These are phyloP conservation scores for Mentha longifolia DNA, from an alignment of 257 asterid species.

Conservation along the genomic window DNA sequence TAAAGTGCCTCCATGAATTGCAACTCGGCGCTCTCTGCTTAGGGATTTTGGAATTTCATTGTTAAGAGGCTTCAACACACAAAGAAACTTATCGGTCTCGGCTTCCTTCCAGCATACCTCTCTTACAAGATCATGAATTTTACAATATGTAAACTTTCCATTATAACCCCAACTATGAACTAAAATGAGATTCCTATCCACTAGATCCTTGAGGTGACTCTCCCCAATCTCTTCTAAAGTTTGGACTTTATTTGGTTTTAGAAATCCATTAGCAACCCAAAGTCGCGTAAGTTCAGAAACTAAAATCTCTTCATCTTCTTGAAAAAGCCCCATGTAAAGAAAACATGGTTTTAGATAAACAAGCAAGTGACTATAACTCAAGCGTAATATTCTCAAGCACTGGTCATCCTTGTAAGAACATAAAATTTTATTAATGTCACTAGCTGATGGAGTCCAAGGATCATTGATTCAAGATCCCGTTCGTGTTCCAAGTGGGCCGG, in stretches of 20 bases:
- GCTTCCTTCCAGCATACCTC: neutral
- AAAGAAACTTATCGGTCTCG: neutral
- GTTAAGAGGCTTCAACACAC: too few relatives aligned
- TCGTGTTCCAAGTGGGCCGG: too few relatives aligned
- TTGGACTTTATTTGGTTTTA: neutral
- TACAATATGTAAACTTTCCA: neutral
- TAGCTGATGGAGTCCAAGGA: too few relatives aligned
- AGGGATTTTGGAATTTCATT: neutral
- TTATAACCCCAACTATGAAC: neutral
- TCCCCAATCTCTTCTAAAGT: neutral
- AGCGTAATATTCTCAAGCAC: neutral
- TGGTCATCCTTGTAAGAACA: neutral
- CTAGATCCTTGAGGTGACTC: neutral
- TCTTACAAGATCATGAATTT: constrained; percentile 18
- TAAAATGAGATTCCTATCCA: neutral
- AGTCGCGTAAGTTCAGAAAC: neutral
- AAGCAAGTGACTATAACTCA: constrained; percentile 13
- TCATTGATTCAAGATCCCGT: too few relatives aligned
- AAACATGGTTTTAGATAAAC: neutral
- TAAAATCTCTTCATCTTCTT: neutral
- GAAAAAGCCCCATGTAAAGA: too few relatives aligned
- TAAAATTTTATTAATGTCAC: neutral
- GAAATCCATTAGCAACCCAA: neutral
- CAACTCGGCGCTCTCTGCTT: neutral
- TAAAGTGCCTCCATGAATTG: neutral